Evolutionary conservation across 805 yeast species (phyloP).

Genomic region (Metschnikowia anglica): DNA sequence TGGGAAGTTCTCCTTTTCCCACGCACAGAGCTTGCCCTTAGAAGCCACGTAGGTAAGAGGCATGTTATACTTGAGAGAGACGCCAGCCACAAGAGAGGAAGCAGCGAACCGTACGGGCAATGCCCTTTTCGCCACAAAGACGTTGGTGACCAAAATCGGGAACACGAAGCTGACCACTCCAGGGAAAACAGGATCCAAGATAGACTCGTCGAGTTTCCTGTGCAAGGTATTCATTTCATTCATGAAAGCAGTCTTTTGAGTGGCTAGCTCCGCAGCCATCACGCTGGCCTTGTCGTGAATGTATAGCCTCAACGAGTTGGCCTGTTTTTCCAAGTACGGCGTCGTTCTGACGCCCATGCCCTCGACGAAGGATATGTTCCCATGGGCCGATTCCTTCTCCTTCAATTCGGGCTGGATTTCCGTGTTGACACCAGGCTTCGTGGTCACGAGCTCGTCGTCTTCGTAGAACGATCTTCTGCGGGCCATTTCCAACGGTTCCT

Average conservation of each 20-base stretch:
- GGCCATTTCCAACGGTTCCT: not conserved
- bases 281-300: slow-evolving; percentile 38
- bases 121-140: slow-evolving; percentile 47
- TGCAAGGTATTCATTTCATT: slow-evolving; percentile 42
- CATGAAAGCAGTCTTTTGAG: slow-evolving; percentile 45
- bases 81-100: slow-evolving; percentile 50
- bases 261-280: slow-evolving; percentile 44
- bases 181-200: slow-evolving; percentile 58
- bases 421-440: slow-evolving; percentile 49
- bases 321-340: slow-evolving; percentile 45
- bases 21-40: slow-evolving; percentile 21
- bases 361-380: slow-evolving; percentile 41
- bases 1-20: slow-evolving; percentile 33
- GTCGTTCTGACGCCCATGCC: slow-evolving; percentile 57
- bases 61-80: slow-evolving; percentile 46
- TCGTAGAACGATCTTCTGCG: slow-evolving; percentile 39
- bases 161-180: slow-evolving; percentile 54
- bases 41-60: slow-evolving; percentile 34
- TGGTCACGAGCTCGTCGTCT: slow-evolving; percentile 48
- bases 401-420: slow-evolving; percentile 38
- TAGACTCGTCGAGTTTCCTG: slow-evolving; percentile 31
- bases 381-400: slow-evolving; percentile 40
- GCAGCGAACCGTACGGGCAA: slow-evolving; percentile 51
- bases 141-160: slow-evolving; percentile 55
- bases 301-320: slow-evolving; percentile 40